phyloP scores from a whole-genome alignment of 148 eudicot genomes.

The Dianthus caryophyllus region DNA sequence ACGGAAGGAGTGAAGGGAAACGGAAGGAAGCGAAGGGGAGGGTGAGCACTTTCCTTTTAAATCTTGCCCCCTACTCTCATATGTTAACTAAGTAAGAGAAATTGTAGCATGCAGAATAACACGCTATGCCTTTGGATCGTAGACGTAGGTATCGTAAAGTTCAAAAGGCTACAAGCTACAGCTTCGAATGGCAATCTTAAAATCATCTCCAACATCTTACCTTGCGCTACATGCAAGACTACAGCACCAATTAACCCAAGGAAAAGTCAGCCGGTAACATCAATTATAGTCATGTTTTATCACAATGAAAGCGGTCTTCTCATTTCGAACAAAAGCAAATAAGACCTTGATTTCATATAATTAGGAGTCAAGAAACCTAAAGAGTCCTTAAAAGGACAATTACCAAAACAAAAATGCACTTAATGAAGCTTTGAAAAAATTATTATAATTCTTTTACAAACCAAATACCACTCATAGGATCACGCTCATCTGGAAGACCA shows the following conservation, averaged over 20 bases:
- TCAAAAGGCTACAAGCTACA: not conserved
- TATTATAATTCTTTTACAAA: constrained; percentile 1
- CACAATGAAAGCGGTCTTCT: not conserved
- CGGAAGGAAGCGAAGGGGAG: too few relatives aligned
- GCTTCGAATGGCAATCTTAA: not conserved
- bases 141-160: not conserved
- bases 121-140: not conserved
- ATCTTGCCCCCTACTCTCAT: too few relatives aligned
- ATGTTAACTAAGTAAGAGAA: too few relatives aligned
- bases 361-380: not conserved
- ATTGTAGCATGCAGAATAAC: not conserved
- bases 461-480: constrained; percentile 57
- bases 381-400: not conserved
- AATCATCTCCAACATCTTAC: not conserved
- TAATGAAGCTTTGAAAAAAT: not conserved
- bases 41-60: too few relatives aligned
- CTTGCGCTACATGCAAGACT: not conserved
- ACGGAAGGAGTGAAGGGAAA: too few relatives aligned
- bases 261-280: not conserved
- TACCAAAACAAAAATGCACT: too few relatives aligned
- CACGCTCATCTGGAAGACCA: constrained; percentile 60
- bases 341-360: not conserved
- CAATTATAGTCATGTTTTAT: not conserved
- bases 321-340: not conserved
- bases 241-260: not conserved